A percentile compares a stretch with the other conserved stretches of the same genome.
Evolutionary conservation across 257 asterid species (phyloP).

Genomic region (Linaria vulgaris): DNA sequence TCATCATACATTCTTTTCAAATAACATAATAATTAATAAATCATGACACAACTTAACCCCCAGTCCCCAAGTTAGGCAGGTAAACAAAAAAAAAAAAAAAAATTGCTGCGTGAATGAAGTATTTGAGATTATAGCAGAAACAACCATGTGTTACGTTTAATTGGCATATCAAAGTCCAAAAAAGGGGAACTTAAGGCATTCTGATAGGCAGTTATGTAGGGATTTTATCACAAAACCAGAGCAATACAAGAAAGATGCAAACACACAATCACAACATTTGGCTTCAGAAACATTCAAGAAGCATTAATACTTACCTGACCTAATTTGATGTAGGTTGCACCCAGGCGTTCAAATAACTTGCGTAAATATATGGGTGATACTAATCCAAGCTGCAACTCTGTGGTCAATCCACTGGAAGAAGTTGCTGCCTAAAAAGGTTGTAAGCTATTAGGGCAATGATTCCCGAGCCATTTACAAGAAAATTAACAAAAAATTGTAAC

Average conservation of each 20-base stretch:
- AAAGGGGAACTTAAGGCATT: background rate
- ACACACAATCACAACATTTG: no score
- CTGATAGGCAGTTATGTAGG: background rate
- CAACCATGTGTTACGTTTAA: no score
- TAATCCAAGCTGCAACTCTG: constrained; percentile 91
- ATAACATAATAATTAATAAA: no score
- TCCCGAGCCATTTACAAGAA: background rate
- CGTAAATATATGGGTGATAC: constrained; percentile 85
- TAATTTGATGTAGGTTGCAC: constrained; percentile 92
- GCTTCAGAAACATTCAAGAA: background rate
- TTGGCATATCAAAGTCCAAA: no score
- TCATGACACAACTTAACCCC: no score
- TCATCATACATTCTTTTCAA: no score
- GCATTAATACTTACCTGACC: constrained; percentile 69
- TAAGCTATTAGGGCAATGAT: constrained; percentile 17
- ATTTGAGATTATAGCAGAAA: no score
- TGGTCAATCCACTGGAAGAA: constrained; percentile 57
- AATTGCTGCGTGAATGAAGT: no score
- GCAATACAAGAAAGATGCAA: background rate
- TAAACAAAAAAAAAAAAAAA: no score
- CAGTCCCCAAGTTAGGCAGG: no score
- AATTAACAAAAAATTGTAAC: background rate
- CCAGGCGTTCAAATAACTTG: constrained; percentile 90
- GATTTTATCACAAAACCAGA: background rate
- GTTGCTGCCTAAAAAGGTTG: constrained; percentile 55